A percentile compares a stretch with the other conserved stretches of the same genome.
phyloP scores from a whole-genome alignment of 305 asterid genomes.

The Solanum hybrid region DNA sequence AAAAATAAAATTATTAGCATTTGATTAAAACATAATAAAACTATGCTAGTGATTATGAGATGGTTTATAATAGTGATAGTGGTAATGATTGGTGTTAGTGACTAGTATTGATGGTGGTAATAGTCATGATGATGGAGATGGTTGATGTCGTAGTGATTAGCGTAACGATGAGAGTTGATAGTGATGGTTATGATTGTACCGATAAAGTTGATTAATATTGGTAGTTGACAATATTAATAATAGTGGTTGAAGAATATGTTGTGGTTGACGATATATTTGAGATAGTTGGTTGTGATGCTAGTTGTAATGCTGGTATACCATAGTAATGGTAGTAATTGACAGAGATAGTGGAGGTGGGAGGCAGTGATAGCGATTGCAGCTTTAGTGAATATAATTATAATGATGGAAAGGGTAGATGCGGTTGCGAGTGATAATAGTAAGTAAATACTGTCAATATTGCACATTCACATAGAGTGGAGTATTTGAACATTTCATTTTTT shows the following conservation, averaged over 20 bases:
- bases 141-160: neutral
- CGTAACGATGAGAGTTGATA: neutral
- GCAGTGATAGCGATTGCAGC: accelerated
- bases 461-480: neutral
- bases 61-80: neutral
- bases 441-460: neutral
- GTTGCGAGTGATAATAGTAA: neutral
- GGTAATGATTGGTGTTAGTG: neutral
- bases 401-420: neutral
- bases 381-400: neutral
- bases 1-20: neutral
- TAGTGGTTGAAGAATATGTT: neutral
- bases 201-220: neutral
- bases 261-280: neutral
- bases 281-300: neutral
- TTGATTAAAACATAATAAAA: neutral
- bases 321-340: neutral
- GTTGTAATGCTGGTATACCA: neutral
- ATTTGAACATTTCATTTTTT: neutral
- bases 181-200: neutral
- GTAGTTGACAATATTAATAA: neutral
- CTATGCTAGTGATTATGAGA: neutral
- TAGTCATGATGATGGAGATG: neutral
- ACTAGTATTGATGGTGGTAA: neutral
- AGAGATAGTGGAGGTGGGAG: neutral